Conservation (phyloP, 306 rosid species). For the Sphenostylis stenocarpa region DNA sequence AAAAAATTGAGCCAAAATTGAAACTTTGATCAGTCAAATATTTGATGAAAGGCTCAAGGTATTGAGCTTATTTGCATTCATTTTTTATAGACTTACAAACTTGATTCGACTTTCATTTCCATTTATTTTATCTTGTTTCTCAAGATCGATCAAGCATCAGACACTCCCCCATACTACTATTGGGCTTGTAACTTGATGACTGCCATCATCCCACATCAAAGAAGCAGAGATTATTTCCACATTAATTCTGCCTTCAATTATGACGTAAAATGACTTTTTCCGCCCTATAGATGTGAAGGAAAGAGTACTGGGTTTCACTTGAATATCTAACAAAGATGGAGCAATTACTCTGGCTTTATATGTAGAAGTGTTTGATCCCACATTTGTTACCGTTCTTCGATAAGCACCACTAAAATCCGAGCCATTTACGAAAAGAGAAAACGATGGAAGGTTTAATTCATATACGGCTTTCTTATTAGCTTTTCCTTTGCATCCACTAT, state of each 20-base stretch:
- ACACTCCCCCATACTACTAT: slow-evolving; percentile 11
- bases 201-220: slow-evolving; percentile 43
- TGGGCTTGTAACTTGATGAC: slow-evolving; percentile 42
- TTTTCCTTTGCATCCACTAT: neutral
- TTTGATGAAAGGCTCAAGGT: neutral
- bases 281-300: slow-evolving; percentile 36
- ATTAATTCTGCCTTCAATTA: slow-evolving; percentile 12
- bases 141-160: neutral
- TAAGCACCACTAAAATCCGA: neutral
- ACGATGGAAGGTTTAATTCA: slow-evolving; percentile 58
- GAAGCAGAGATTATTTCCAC: slow-evolving; percentile 17
- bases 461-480: neutral
- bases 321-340: slow-evolving; percentile 18
- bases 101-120: neutral
- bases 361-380: neutral
- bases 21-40: too few relatives aligned
- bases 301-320: slow-evolving; percentile 37
- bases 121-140: neutral
- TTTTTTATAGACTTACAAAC: neutral
- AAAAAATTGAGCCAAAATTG: too few relatives aligned
- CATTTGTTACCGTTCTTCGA: slow-evolving; percentile 29
- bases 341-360: slow-evolving; percentile 19
- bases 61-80: neutral
- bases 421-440: slow-evolving; percentile 4
- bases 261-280: slow-evolving; percentile 25